These are phyloP conservation scores for Yarrowia phangngaensis DNA, from an alignment of 805 yeast species.

Conservation along the genomic window DNA sequence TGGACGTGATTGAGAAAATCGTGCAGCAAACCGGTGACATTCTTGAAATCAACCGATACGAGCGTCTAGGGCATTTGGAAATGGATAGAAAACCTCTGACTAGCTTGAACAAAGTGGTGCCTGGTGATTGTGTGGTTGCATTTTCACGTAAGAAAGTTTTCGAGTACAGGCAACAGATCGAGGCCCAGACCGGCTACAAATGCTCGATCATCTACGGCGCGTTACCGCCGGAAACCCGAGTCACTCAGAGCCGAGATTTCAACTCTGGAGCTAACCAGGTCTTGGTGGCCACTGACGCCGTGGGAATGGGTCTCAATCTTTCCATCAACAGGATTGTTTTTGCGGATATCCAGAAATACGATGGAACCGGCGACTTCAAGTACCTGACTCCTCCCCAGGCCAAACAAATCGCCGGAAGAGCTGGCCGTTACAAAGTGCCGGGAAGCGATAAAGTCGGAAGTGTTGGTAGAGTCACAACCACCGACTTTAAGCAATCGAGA, in stretches of 20 bases:
- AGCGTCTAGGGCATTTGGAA: constrained; percentile 51
- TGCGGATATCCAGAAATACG: constrained; percentile 53
- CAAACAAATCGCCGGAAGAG: constrained; percentile 95
- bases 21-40: constrained; percentile 74
- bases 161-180: constrained; percentile 65
- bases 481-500: not conserved
- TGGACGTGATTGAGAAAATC: constrained; percentile 59
- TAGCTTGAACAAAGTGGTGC: constrained; percentile 40
- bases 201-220: constrained; percentile 95
- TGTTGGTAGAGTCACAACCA: constrained; percentile 10
- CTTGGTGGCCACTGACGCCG: constrained; percentile 93
- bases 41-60: constrained; percentile 62
- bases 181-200: constrained; percentile 52
- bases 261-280: constrained; percentile 75
- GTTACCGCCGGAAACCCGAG: constrained; percentile 89
- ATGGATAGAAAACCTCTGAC: not conserved
- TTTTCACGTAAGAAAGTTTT: constrained; percentile 75
- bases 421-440: constrained; percentile 68
- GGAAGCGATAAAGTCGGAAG: constrained; percentile 10
- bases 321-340: constrained; percentile 79
- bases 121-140: constrained; percentile 88
- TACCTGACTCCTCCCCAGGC: constrained; percentile 52
- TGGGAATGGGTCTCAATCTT: constrained; percentile 94
- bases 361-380: constrained; percentile 44
- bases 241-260: constrained; percentile 74